These are phyloP conservation scores for Bocquillonia castaneifolia DNA, from an alignment of 441 rosid species.

Conservation along the genomic window DNA sequence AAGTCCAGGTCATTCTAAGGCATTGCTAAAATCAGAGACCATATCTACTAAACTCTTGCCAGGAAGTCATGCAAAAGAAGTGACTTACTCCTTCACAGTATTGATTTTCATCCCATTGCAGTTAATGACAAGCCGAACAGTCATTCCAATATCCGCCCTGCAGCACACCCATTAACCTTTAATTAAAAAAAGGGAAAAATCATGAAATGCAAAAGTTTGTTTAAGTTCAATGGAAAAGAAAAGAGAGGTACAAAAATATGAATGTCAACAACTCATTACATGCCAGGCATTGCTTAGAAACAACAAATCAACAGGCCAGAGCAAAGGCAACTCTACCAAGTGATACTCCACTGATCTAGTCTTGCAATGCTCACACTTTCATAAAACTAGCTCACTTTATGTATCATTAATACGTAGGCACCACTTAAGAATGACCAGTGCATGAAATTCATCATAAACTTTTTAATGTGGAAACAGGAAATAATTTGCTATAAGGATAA, in stretches of 20 bases:
- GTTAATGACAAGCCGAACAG: conserved; percentile 81
- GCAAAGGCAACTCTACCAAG: neutral
- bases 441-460: neutral
- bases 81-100: conserved; percentile 82
- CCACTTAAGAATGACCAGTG: neutral
- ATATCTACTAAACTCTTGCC: conserved; percentile 8
- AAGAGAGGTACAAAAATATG: conserved; percentile 4
- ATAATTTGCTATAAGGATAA: neutral
- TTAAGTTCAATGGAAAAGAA: conserved; percentile 11
- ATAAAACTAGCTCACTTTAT: neutral
- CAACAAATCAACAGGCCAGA: neutral
- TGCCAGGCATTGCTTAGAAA: neutral
- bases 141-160: conserved; percentile 88
- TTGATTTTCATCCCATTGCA: conserved; percentile 80
- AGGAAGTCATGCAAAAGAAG: neutral
- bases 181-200: conserved; percentile 5
- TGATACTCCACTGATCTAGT: neutral
- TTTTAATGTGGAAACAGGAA: neutral
- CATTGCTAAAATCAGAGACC: neutral
- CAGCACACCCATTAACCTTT: conserved; percentile 22
- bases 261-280: neutral
- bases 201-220: conserved; percentile 1
- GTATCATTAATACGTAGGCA: too few relatives aligned
- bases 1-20: neutral
- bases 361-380: neutral